Conservation (phyloP, 2,329 filamentous ascomycete genomes). For the Exophiala aquamarina region DNA sequence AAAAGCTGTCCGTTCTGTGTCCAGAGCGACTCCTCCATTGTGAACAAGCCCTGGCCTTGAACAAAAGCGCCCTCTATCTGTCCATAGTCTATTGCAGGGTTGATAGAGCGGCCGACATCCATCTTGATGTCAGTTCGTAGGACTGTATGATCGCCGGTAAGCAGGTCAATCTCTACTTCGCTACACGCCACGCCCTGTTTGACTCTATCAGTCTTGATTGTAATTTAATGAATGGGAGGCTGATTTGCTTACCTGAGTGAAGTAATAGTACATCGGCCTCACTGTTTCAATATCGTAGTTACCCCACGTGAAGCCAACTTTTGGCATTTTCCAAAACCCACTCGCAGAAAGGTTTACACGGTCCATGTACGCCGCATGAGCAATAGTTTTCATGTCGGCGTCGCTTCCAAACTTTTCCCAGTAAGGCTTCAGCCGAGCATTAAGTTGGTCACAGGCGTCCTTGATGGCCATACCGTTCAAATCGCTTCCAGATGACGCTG, state of each 20-base stretch:
- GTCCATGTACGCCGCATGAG: constrained; percentile 91
- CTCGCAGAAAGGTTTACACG: constrained; percentile 96
- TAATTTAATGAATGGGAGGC: neutral
- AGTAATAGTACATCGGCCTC: constrained; percentile 88
- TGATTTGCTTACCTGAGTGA: constrained; percentile 63
- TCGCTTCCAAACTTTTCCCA: constrained; percentile 75
- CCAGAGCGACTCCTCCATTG: constrained; percentile 72
- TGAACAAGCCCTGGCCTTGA: constrained; percentile 78
- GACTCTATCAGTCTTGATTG: neutral
- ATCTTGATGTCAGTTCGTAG: constrained; percentile 91
- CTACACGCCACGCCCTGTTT: constrained; percentile 75
- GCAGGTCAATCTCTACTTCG: constrained; percentile 88
- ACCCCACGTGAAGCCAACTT: constrained; percentile 94
- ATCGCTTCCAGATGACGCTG: constrained; percentile 90
- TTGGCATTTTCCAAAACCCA: constrained; percentile 95
- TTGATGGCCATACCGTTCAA: constrained; percentile 93
- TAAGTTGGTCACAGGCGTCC: constrained; percentile 89
- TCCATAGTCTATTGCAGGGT: constrained; percentile 75
- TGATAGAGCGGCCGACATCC: constrained; percentile 71
- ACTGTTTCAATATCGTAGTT: neutral
- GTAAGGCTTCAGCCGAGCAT: constrained; percentile 82
- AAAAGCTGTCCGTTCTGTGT: constrained; percentile 63
- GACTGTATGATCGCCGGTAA: constrained; percentile 93
- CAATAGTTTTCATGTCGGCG: constrained; percentile 84
- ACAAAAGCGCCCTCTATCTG: constrained; percentile 82